These are phyloP conservation scores for Pyropia haitanensis DNA, from an alignment of 23 red algal genomes.

Conservation along the genomic window DNA sequence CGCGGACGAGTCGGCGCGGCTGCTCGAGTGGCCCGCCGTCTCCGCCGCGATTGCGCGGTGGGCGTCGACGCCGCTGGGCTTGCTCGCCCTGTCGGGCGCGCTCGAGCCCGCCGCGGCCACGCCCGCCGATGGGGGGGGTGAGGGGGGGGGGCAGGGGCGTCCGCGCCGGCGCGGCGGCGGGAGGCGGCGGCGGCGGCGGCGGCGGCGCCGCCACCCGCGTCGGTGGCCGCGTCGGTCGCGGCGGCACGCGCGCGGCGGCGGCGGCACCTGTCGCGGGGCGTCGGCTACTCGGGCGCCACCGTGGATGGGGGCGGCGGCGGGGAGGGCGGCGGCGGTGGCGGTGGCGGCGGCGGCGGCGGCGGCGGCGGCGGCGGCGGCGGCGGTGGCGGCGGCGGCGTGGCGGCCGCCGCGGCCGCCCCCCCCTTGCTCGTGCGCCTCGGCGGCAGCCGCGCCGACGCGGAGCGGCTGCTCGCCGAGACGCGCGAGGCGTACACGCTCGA, in stretches of 20 bases:
- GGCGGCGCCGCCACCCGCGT: too few relatives aligned
- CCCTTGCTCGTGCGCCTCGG: constrained; percentile 17
- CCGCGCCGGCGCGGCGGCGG: too few relatives aligned
- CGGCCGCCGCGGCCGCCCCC: neutral
- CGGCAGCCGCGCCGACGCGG: constrained; percentile 6
- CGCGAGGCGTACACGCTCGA: constrained; percentile 25
- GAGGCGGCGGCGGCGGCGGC: neutral
- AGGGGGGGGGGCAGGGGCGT: too few relatives aligned
- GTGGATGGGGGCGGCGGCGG: constrained; percentile 27
- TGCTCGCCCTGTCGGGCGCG: too few relatives aligned
- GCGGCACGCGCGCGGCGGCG: too few relatives aligned
- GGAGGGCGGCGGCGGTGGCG: constrained; percentile 19
- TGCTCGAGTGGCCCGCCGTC: constrained; percentile 59
- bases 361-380: neutral
- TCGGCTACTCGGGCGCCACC: too few relatives aligned
- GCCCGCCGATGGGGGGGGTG: too few relatives aligned
- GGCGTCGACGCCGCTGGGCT: constrained; percentile 35
- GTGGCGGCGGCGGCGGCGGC: constrained; percentile 13
- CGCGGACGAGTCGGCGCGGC: constrained; percentile 20
- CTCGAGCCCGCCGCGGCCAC: too few relatives aligned
- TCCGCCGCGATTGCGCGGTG: constrained; percentile 15
- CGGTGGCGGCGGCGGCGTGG: too few relatives aligned
- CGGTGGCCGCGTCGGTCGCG: too few relatives aligned
- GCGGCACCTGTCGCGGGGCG: too few relatives aligned
- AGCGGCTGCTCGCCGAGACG: constrained; percentile 37